Conservation (phyloP, 2,329 filamentous ascomycete species). For the Botryotinia convoluta region DNA sequence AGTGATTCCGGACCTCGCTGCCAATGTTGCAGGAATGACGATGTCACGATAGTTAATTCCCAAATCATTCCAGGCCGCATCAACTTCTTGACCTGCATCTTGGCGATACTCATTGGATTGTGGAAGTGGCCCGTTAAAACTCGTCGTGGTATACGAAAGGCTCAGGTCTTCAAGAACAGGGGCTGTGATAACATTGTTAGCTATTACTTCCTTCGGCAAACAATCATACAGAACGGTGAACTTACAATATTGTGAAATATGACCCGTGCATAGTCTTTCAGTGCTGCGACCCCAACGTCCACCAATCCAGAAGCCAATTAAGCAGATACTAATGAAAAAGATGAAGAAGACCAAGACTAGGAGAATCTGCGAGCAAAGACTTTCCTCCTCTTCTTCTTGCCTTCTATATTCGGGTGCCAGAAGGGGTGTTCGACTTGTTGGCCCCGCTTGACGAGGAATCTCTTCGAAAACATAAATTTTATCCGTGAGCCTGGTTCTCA, state of each 20-base stretch:
- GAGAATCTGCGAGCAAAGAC: background rate
- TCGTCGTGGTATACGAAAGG: background rate
- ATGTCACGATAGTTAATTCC: background rate
- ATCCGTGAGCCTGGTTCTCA: background rate
- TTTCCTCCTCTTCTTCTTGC: background rate
- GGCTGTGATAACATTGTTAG: background rate
- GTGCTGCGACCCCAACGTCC: background rate
- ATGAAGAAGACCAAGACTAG: background rate
- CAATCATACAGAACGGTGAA: background rate
- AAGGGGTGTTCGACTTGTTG: background rate
- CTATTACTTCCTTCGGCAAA: background rate
- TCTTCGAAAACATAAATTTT: conserved; percentile 1
- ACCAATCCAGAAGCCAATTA: background rate
- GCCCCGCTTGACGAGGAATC: background rate
- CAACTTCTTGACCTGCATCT: background rate
- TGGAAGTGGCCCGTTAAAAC: background rate
- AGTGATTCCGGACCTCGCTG: background rate
- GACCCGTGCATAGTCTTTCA: background rate
- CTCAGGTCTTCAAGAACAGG: background rate
- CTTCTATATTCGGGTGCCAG: background rate
- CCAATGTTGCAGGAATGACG: background rate
- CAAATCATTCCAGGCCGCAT: background rate
- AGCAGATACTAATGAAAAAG: conserved; percentile 1
- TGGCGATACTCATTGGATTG: background rate
- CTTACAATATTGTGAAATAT: conserved; percentile 14